A percentile compares a stretch with the other conserved stretches of the same genome.
Conservation (phyloP, 371 early-diverging fungal genomes). For the Lichtheimia corymbifera region DNA sequence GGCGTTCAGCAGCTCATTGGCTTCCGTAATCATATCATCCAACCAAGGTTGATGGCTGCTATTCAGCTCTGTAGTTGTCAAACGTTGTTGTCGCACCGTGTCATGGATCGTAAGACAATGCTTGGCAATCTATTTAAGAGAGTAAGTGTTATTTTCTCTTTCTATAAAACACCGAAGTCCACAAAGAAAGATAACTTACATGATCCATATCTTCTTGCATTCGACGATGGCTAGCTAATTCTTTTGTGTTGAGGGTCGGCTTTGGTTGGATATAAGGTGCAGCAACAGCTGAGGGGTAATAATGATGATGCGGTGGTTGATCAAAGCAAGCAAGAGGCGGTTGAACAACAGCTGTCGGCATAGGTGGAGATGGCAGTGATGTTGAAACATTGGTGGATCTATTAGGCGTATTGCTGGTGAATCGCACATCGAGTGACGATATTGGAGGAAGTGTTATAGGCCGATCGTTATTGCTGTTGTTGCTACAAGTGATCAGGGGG, state of each 20-base stretch:
- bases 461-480: no score
- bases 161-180: not conserved
- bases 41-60: constrained; percentile 6
- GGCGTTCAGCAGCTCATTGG: constrained; percentile 22
- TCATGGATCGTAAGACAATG: constrained; percentile 15
- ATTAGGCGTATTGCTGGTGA: not conserved
- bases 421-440: constrained; percentile 7
- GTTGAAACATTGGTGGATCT: not conserved
- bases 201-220: constrained; percentile 18
- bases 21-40: constrained; percentile 17
- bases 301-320: constrained; percentile 2
- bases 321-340: not conserved
- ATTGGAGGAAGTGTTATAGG: constrained; percentile 13
- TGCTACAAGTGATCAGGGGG: no score
- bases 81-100: constrained; percentile 10
- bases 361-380: constrained; percentile 14
- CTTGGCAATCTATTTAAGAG: constrained; percentile 6
- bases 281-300: not conserved
- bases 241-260: not conserved
- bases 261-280: constrained; percentile 3
- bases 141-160: not conserved
- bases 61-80: not conserved
- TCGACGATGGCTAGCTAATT: constrained; percentile 2
- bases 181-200: not conserved
- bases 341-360: constrained; percentile 5